These are phyloP conservation scores for Aspergillus costaricaensis DNA, from an alignment of 2,329 filamentous ascomycete genomes.

Conservation along the genomic window DNA sequence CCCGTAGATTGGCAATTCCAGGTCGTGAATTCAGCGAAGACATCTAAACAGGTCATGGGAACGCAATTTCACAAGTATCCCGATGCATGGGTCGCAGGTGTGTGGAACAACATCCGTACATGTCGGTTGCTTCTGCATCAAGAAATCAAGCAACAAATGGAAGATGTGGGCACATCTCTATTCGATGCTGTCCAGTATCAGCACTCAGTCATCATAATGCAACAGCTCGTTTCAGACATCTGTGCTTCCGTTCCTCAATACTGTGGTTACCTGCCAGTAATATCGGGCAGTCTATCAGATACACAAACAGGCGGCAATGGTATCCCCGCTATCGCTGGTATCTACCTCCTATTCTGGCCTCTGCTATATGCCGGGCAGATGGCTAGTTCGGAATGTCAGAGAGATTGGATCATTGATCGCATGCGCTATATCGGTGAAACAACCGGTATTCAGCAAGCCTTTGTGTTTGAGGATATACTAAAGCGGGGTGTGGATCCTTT, in stretches of 20 bases:
- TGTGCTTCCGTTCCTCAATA: constrained; percentile 8
- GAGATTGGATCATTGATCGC: constrained; percentile 17
- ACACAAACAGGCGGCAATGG: neutral
- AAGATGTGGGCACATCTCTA: too few species aligned
- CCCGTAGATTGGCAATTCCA: neutral
- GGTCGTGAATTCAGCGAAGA: neutral
- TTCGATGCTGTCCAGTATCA: neutral
- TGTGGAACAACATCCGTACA: constrained; percentile 19
- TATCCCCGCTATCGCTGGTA: constrained; percentile 13
- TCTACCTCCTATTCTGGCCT: constrained; percentile 19
- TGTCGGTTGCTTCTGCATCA: constrained; percentile 16
- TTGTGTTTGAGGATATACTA: constrained; percentile 15
- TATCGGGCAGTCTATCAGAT: neutral
- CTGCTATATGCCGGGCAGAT: constrained; percentile 10
- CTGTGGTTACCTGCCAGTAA: neutral
- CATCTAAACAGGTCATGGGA: neutral
- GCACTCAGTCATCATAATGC: neutral
- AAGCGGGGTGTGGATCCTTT: neutral
- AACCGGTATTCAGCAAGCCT: constrained; percentile 16
- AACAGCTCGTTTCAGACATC: neutral
- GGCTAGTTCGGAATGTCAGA: constrained; percentile 3
- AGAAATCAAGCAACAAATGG: constrained; percentile 12
- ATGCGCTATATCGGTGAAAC: constrained; percentile 12
- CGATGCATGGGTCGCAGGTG: constrained; percentile 17
- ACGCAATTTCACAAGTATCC: constrained; percentile 13